These are phyloP conservation scores for Tricholoma furcatifolium DNA, from an alignment of 768 basidiomycete species.

Conservation along the genomic window DNA sequence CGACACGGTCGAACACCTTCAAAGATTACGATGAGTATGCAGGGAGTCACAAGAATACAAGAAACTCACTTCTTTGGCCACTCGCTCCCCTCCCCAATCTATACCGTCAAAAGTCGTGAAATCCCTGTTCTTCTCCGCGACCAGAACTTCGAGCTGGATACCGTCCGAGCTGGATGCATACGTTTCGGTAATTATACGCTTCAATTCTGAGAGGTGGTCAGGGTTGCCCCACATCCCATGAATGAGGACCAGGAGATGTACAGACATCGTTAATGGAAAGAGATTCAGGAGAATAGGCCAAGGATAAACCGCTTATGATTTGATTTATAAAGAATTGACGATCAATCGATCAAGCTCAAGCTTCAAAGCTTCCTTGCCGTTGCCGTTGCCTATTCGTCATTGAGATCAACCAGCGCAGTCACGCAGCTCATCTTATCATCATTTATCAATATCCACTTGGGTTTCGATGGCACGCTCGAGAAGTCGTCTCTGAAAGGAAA, in stretches of 20 bases:
- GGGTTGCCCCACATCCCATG: slow-evolving; percentile 86
- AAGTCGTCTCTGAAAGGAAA: no score
- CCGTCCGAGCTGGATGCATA: slow-evolving; percentile 31
- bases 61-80: slow-evolving; percentile 67
- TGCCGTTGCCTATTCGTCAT: no score
- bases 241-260: slow-evolving; percentile 51
- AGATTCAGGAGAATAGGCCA: no score
- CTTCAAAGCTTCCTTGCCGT: no score
- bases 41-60: neutral
- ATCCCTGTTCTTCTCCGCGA: slow-evolving; percentile 63
- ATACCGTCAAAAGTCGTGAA: slow-evolving; percentile 80
- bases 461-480: no score
- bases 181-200: slow-evolving; percentile 50
- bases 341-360: no score
- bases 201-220: slow-evolving; percentile 57
- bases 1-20: slow-evolving; percentile 60
- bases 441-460: no score
- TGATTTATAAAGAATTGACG: no score
- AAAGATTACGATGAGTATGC: neutral
- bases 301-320: no score
- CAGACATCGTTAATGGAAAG: slow-evolving; percentile 21
- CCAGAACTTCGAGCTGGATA: slow-evolving; percentile 56
- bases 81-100: slow-evolving; percentile 81
- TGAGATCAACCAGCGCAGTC: no score
- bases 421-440: no score